A percentile compares a stretch with the other conserved stretches of the same genome.
Evolutionary conservation across 2,329 filamentous ascomycete genomes (phyloP).

Genomic region (Cryoendolithus antarcticus): DNA sequence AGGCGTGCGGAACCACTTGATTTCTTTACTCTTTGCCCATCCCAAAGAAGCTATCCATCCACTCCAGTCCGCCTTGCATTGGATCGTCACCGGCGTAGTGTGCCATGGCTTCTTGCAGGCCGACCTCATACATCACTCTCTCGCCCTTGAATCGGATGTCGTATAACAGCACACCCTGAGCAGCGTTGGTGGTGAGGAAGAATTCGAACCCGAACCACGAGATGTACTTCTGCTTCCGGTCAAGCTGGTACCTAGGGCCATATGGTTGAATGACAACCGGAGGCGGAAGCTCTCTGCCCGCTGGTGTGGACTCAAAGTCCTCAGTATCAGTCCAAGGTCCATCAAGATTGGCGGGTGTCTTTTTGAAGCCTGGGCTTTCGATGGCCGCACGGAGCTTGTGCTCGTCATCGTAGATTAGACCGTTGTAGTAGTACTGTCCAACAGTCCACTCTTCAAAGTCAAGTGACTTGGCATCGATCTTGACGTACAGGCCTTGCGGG

Average conservation of each 20-base stretch:
- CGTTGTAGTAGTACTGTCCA: constrained; percentile 43
- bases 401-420: constrained; percentile 38
- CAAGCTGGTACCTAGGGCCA: constrained; percentile 30
- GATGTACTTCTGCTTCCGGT: constrained; percentile 34
- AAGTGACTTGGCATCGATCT: constrained; percentile 36
- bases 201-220: constrained; percentile 44
- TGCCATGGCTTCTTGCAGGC: constrained; percentile 40
- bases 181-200: constrained; percentile 35
- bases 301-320: constrained; percentile 27
- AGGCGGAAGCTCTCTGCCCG: constrained; percentile 42
- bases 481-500: constrained; percentile 34
- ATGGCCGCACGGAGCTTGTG: constrained; percentile 37
- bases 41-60: constrained; percentile 20
- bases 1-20: too few species aligned
- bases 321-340: constrained; percentile 38
- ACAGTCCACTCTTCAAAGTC: constrained; percentile 38
- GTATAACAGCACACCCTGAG: constrained; percentile 35
- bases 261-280: constrained; percentile 26
- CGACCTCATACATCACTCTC: constrained; percentile 41
- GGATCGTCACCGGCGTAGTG: constrained; percentile 40
- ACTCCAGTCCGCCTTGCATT: constrained; percentile 29
- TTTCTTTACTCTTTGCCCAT: constrained; percentile 24
- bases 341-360: constrained; percentile 36
- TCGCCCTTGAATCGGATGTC: constrained; percentile 41
- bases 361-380: constrained; percentile 32